Evolutionary conservation across 2,329 filamentous ascomycete genomes (phyloP), one percentile per base, ranked within the genome.

Genomic region (Cladosporium sp.): DNA sequence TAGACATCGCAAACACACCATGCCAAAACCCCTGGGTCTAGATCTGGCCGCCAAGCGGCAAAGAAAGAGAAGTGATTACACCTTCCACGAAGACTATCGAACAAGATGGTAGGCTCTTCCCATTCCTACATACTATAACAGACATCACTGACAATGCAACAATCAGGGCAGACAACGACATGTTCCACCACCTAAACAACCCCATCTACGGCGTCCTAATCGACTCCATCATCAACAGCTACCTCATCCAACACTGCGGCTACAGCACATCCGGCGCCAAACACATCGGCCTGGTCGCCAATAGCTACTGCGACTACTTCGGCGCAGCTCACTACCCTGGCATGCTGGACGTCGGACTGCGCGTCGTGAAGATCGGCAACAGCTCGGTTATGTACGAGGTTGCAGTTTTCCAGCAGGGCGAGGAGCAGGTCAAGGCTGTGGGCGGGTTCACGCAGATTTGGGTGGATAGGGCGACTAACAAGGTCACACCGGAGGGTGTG

Each of bases 341-440:
- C 40, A 84, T 93, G 3, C 86, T 96, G 0, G 92, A 97, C 71
- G 83, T 97, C 5, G 91, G 89, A 1, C 78, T 98, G 52, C 85
- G 93, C 14, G 92, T 97, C 40, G 91, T 90, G 70, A 93, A 90
- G 77, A 84, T 98, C 8, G 93, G 93, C 4, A 91, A 87, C 71
- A 92, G 91, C 29, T 97, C 92, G 73, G 93, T 96, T 10, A 91
- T 88, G 14, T 98, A 97, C 74, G 94, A 98, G 75, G 87, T 96
- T 66, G 95, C 88, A 0, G 84, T 98, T 1, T 98, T 97, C 73
- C 89, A 92, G 75, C 84, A 86, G 67, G 91, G 89, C 0, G 80
- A 88, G 2, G 87, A 91, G 1, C 81, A 85, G 23, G 91, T 95
- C 11, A 92, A 90, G 75, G 92, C 92, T 12, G 92, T 97, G 0